Conservation (phyloP, 768 basidiomycete genomes). For the Inosperma sp. region DNA sequence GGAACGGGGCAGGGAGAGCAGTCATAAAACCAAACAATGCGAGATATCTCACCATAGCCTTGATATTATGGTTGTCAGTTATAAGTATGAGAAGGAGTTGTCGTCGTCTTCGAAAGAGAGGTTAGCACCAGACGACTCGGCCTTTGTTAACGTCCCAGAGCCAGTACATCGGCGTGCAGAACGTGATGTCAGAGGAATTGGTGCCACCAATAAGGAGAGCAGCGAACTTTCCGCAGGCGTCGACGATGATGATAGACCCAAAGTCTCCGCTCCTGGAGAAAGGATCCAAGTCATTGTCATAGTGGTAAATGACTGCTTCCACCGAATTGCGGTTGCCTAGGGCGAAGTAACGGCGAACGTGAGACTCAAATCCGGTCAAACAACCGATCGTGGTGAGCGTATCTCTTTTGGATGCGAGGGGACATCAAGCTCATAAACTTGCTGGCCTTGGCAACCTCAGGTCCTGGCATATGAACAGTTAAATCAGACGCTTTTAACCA, state of each 20-base stretch:
- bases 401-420: constrained; percentile 8
- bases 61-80: neutral
- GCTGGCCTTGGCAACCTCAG: constrained; percentile 19
- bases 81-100: constrained; percentile 1
- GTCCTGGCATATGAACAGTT: constrained; percentile 18
- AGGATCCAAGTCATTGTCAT: constrained; percentile 22
- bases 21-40: neutral
- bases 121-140: constrained; percentile 23
- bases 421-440: constrained; percentile 21
- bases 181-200: constrained; percentile 28
- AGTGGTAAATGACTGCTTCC: constrained; percentile 27
- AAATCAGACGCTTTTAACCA: neutral
- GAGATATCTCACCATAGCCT: neutral
- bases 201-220: constrained; percentile 22
- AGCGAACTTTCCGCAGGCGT: constrained; percentile 28
- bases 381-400: too few species aligned
- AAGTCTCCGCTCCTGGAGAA: constrained; percentile 34
- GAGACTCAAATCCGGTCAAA: constrained; percentile 30
- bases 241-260: constrained; percentile 31
- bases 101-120: constrained; percentile 10
- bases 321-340: constrained; percentile 17
- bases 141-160: constrained; percentile 23
- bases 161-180: constrained; percentile 33
- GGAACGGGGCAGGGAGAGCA: neutral
- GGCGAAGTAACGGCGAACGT: constrained; percentile 27